Conservation (phyloP, 1,139 yeast species). For the Diutina mesorugosa region DNA sequence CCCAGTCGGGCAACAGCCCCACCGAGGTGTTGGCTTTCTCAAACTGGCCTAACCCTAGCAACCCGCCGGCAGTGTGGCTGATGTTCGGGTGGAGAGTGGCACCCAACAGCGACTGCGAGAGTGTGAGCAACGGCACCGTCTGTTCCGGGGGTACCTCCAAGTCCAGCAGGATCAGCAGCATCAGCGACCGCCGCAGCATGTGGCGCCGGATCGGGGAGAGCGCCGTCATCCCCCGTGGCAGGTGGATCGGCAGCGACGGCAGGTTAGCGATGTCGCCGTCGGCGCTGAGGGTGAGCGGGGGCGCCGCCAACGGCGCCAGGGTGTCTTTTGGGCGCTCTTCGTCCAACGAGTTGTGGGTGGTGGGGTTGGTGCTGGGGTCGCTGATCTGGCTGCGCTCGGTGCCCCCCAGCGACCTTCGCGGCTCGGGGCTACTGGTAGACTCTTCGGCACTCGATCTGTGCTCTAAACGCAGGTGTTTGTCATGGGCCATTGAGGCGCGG, state of each 20-base stretch:
- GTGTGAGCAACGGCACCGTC: conserved; percentile 2
- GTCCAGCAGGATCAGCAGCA: neutral
- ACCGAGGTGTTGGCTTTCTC: neutral
- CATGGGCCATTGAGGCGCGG: neutral
- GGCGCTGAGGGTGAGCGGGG: neutral
- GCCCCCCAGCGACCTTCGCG: neutral
- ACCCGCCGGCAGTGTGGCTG: neutral
- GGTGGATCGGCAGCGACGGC: conserved; percentile 1
- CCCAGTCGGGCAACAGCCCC: conserved; percentile 1
- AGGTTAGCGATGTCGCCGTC: neutral
- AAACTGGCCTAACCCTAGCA: neutral
- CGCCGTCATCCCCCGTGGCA: neutral
- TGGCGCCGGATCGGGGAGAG: neutral
- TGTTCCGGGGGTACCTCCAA: neutral
- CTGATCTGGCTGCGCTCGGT: neutral
- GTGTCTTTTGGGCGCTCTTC: neutral
- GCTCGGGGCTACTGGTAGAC: neutral
- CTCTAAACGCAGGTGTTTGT: neutral
- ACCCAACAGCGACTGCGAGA: neutral
- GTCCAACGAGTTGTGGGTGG: neutral
- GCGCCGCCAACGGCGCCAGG: neutral
- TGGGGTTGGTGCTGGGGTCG: neutral
- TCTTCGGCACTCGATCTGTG: neutral
- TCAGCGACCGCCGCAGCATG: neutral
- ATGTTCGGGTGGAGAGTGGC: neutral